A percentile compares a stretch with the other conserved stretches of the same genome.
Evolutionary conservation across 345 rosid genomes (phyloP).

Genomic region (Eucalyptus marginata): DNA sequence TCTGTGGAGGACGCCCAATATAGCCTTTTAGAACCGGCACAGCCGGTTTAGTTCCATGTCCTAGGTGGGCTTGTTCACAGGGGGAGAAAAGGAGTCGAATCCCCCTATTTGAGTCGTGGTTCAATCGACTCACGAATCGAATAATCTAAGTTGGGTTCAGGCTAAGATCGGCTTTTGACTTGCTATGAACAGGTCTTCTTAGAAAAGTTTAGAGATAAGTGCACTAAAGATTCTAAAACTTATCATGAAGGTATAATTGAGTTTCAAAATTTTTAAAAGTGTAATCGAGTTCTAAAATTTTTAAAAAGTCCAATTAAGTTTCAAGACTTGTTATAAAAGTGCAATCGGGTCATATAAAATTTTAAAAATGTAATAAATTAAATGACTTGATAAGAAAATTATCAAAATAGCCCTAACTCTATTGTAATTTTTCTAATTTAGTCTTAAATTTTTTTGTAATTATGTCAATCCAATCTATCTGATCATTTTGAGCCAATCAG

Average conservation of each 20-base stretch:
- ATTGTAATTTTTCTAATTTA: too few relatives aligned
- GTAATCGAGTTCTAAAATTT: too few relatives aligned
- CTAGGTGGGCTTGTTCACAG: background rate
- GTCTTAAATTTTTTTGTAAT: accelerated
- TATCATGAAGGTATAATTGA: too few relatives aligned
- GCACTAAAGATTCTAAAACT: too few relatives aligned
- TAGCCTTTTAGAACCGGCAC: background rate
- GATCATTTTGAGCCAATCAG: accelerated
- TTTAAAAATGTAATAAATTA: too few relatives aligned
- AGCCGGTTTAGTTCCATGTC: background rate
- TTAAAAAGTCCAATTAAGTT: too few relatives aligned
- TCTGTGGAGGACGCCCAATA: background rate
- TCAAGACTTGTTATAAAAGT: too few relatives aligned
- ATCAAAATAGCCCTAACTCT: too few relatives aligned
- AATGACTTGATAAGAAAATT: too few relatives aligned
- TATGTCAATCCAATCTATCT: accelerated
- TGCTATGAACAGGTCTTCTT: background rate
- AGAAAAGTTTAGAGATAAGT: too few relatives aligned
- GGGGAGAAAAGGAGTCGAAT: background rate
- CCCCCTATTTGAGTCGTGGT: background rate
- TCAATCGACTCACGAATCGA: background rate
- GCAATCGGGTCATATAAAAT: too few relatives aligned
- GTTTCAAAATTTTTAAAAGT: too few relatives aligned
- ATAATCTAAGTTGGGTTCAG: background rate
- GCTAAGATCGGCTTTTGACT: background rate